These are phyloP conservation scores for Fonsecaea monophora DNA, from an alignment of 2,329 filamentous ascomycete genomes.

Conservation along the genomic window DNA sequence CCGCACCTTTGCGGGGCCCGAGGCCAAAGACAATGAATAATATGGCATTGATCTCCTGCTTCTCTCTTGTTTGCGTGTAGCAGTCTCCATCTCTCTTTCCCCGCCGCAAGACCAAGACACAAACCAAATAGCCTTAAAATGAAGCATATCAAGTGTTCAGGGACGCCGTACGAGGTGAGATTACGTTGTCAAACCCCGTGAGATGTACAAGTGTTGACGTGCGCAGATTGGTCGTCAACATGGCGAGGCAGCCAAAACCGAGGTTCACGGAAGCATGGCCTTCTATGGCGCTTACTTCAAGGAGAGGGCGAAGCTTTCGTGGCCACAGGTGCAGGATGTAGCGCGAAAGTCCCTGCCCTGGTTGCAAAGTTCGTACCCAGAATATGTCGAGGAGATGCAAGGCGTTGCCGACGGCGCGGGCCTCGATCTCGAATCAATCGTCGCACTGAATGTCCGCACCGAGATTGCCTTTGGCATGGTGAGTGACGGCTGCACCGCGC, in stretches of 20 bases:
- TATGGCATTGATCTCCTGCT: conserved; percentile 7
- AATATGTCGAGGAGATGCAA: conserved; percentile 46
- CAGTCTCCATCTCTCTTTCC: not conserved
- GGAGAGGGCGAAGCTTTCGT: conserved; percentile 48
- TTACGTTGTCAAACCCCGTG: not conserved
- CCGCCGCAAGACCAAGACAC: not conserved
- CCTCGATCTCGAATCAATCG: conserved; percentile 57
- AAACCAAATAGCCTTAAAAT: conserved; percentile 28
- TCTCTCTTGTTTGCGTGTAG: not conserved
- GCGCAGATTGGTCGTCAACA: conserved; percentile 44
- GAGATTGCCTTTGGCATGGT: conserved; percentile 66
- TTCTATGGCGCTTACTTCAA: conserved; percentile 43
- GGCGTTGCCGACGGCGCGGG: conserved; percentile 61
- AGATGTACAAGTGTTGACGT: not conserved
- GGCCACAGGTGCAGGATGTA: conserved; percentile 56
- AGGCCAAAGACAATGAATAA: conserved; percentile 5
- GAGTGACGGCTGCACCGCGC: conserved; percentile 64
- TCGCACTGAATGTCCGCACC: conserved; percentile 66
- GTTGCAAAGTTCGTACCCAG: conserved; percentile 46
- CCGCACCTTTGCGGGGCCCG: conserved; percentile 6
- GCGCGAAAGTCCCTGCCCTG: conserved; percentile 53
- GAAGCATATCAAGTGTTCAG: conserved; percentile 41
- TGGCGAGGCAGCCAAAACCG: conserved; percentile 40
- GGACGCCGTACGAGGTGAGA: conserved; percentile 42
- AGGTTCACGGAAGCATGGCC: conserved; percentile 42